Evolutionary conservation across 441 rosid species (phyloP).

Genomic region (Brassica balearica): DNA sequence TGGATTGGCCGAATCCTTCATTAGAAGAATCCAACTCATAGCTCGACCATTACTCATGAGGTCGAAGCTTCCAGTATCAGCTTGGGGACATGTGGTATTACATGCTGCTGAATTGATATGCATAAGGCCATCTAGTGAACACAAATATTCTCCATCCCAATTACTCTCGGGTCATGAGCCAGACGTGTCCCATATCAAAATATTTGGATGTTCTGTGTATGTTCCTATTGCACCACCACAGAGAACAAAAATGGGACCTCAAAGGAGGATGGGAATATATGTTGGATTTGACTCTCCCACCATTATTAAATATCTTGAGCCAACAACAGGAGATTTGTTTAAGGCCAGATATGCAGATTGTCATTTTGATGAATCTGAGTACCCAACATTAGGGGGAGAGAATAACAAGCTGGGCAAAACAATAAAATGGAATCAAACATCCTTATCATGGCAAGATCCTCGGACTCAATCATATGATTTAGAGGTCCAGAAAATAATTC

Average conservation of each 20-base stretch:
- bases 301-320: background rate
- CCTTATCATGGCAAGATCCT: slow-evolving; percentile 6
- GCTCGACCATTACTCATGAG: background rate
- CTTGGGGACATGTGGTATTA: too few relatives aligned
- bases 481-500: background rate
- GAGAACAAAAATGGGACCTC: background rate
- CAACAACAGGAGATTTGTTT: background rate
- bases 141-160: background rate
- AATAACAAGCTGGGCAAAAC: background rate
- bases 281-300: slow-evolving; percentile 6
- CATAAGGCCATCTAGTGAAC: background rate
- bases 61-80: background rate
- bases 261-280: background rate
- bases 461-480: background rate
- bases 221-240: slow-evolving; percentile 1
- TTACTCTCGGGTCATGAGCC: background rate
- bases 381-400: background rate
- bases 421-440: slow-evolving; percentile 5
- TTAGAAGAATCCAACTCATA: too few relatives aligned
- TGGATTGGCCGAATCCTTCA: too few relatives aligned
- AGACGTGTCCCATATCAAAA: background rate
- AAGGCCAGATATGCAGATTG: background rate
- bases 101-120: too few relatives aligned
- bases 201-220: background rate
- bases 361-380: slow-evolving; percentile 6